These are phyloP conservation scores for Bipolaris oryzae DNA, from an alignment of 2,329 filamentous ascomycete species.

Conservation along the genomic window DNA sequence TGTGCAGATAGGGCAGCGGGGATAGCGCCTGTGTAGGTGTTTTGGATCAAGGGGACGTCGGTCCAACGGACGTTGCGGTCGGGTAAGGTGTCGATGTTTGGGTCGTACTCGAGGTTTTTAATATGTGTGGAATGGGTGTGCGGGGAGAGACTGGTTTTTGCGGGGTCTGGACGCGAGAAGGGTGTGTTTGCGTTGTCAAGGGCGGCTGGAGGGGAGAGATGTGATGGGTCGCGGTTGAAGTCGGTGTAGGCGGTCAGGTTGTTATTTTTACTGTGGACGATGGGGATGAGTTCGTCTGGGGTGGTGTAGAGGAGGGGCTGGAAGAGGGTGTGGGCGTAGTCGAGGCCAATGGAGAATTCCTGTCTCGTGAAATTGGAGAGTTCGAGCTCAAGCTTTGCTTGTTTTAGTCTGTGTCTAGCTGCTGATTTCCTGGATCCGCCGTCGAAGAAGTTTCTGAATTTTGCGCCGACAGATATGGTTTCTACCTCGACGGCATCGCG, in stretches of 20 bases:
- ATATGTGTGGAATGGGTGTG: slow-evolving; percentile 40
- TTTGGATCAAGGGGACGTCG: slow-evolving; percentile 54
- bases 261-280: slow-evolving; percentile 42
- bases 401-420: slow-evolving; percentile 25
- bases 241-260: slow-evolving; percentile 46
- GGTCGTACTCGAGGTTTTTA: slow-evolving; percentile 32
- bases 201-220: slow-evolving; percentile 50
- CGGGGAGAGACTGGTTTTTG: slow-evolving; percentile 33
- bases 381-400: slow-evolving; percentile 34
- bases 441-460: slow-evolving; percentile 19
- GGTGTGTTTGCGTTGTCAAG: slow-evolving; percentile 36
- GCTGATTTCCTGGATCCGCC: slow-evolving; percentile 49
- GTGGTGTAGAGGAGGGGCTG: slow-evolving; percentile 37
- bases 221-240: slow-evolving; percentile 30
- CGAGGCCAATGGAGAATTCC: slow-evolving; percentile 60
- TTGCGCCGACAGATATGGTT: slow-evolving; percentile 16
- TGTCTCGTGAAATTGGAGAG: slow-evolving; percentile 48
- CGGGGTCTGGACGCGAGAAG: slow-evolving; percentile 39
- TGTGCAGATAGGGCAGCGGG: slow-evolving; percentile 52
- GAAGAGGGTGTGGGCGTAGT: slow-evolving; percentile 59
- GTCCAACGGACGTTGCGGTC: slow-evolving; percentile 52
- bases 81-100: slow-evolving; percentile 52
- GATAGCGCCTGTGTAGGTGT: slow-evolving; percentile 55
- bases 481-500: slow-evolving; percentile 49
- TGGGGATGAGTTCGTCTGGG: slow-evolving; percentile 35